Conservation (phyloP, 192 early-diverging fungal genomes). For the Backusella parvicylindrica region DNA sequence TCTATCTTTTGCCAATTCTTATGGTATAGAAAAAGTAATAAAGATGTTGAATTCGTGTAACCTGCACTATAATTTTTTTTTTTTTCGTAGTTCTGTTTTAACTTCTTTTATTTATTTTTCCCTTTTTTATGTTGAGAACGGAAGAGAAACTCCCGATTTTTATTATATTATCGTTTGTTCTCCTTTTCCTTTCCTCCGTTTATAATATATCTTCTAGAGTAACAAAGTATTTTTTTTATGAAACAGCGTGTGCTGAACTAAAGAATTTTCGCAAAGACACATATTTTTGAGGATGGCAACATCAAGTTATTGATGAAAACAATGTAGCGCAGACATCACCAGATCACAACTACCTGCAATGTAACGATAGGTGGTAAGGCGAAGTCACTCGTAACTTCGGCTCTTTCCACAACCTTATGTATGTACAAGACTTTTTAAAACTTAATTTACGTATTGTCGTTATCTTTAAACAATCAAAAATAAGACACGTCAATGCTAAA, state of each 20-base stretch:
- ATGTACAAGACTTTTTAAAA: background rate
- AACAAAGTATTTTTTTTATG: background rate
- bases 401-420: background rate
- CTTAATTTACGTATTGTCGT: background rate
- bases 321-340: background rate
- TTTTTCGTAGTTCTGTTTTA: background rate
- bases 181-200: background rate
- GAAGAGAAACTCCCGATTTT: slow-evolving; percentile 1
- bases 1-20: slow-evolving; percentile 58
- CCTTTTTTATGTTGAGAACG: background rate
- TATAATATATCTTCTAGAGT: background rate
- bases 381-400: background rate
- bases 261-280: background rate
- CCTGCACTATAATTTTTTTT: background rate
- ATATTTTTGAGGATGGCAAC: background rate
- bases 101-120: background rate
- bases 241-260: background rate
- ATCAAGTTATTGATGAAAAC: background rate
- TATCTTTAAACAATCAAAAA: background rate
- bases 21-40: slow-evolving; percentile 22
- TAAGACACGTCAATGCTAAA: background rate
- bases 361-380: background rate
- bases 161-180: background rate
- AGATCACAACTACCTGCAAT: background rate
- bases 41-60: background rate